Conservation (phyloP, 164 flowering plant species). For the Pachysandra terminalis region DNA sequence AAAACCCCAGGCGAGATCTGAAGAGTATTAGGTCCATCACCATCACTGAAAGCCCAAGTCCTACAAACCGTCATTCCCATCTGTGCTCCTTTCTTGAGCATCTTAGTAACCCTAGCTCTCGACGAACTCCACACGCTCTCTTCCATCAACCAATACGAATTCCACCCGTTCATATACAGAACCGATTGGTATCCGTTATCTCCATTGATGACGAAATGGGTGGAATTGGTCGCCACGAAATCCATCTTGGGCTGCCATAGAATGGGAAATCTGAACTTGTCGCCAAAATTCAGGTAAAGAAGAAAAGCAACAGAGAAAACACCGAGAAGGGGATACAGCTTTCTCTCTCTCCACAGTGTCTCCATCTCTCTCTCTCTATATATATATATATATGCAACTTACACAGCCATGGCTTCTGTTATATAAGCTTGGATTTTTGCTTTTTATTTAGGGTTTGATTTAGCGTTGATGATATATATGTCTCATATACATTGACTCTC, state of each 20-base stretch:
- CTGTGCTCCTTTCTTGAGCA: constrained; percentile 38
- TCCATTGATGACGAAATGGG: constrained; percentile 29
- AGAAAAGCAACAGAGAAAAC: constrained; percentile 19
- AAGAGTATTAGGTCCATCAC: constrained; percentile 37
- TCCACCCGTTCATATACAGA: constrained; percentile 58
- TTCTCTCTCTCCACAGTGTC: constrained; percentile 23
- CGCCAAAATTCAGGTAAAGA: constrained; percentile 35
- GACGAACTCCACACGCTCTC: constrained; percentile 33
- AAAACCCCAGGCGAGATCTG: constrained; percentile 53
- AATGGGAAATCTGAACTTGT: constrained; percentile 26
- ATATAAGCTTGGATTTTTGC: too few relatives aligned
- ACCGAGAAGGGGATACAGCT: constrained; percentile 33
- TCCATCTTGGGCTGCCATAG: constrained; percentile 37
- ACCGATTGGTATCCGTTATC: constrained; percentile 13
- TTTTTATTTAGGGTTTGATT: too few relatives aligned
- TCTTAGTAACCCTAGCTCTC: constrained; percentile 31
- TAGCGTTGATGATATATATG: too few relatives aligned
- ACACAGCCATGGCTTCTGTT: constrained; percentile 3
- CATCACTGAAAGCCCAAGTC: constrained; percentile 72
- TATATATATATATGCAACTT: too few relatives aligned
- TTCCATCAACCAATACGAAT: constrained; percentile 62
- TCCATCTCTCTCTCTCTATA: constrained; percentile 19
- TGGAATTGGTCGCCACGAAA: constrained; percentile 37
- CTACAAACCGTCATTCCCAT: constrained; percentile 63
- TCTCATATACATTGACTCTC: too few relatives aligned